These are phyloP conservation scores for Sporothrix schenckii DNA, from an alignment of 2,329 filamentous ascomycete genomes.

Conservation along the genomic window DNA sequence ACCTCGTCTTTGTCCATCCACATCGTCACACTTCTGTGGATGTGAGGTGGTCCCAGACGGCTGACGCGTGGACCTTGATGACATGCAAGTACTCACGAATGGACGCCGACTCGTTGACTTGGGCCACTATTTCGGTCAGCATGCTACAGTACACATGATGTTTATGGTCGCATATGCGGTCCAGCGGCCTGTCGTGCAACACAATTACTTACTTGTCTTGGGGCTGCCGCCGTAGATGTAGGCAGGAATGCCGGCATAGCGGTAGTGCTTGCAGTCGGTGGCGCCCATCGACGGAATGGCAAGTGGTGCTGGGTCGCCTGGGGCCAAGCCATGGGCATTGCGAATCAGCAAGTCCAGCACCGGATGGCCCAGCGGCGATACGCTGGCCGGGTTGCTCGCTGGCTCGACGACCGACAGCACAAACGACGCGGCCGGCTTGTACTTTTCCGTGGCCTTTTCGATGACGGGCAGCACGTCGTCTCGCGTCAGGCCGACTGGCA, in stretches of 20 bases:
- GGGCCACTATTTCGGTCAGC: conserved; percentile 29
- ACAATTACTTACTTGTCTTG: conserved; percentile 1
- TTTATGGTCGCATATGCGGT: neutral
- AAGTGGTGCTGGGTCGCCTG: conserved; percentile 19
- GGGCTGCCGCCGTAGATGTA: conserved; percentile 32
- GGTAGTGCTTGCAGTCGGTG: conserved; percentile 34
- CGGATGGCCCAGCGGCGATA: conserved; percentile 26
- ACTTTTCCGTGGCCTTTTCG: neutral
- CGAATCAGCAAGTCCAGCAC: conserved; percentile 22
- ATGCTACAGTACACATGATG: too few species aligned
- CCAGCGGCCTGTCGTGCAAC: too few species aligned
- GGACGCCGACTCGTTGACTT: conserved; percentile 33
- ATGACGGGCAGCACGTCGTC: conserved; percentile 17
- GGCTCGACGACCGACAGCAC: conserved; percentile 29
- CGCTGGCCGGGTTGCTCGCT: conserved; percentile 32
- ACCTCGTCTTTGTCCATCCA: neutral
- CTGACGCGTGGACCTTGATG: conserved; percentile 30
- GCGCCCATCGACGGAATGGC: conserved; percentile 33
- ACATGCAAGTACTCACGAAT: conserved; percentile 32
- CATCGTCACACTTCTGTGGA: neutral
- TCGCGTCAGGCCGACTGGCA: conserved; percentile 28
- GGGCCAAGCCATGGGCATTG: conserved; percentile 23
- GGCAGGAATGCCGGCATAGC: conserved; percentile 30
- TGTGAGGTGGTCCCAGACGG: conserved; percentile 20
- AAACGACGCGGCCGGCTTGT: conserved; percentile 13